A percentile compares a stretch with the other conserved stretches of the same genome.
Evolutionary conservation across 306 rosid species (phyloP).

Genomic region (Quercus wislizeni): DNA sequence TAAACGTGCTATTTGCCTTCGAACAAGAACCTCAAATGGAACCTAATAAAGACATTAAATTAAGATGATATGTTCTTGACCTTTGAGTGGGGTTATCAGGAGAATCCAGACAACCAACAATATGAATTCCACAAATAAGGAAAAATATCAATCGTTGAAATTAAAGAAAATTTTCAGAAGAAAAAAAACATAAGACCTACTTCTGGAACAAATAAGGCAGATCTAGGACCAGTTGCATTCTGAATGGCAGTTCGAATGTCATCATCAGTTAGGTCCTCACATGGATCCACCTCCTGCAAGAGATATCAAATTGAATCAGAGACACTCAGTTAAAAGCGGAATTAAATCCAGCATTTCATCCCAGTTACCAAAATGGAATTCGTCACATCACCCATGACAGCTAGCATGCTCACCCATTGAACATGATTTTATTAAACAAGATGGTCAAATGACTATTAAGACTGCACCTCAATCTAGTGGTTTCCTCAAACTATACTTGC

Average conservation of each 20-base stretch:
- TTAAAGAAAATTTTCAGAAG: not conserved
- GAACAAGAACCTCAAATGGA: constrained; percentile 92
- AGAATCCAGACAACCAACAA: not conserved
- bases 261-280: constrained; percentile 95
- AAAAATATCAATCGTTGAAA: constrained; percentile 6
- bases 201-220: constrained; percentile 95
- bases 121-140: not conserved
- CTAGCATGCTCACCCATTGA: not conserved
- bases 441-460: not conserved
- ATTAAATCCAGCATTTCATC: not conserved
- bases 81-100: not conserved
- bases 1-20: constrained; percentile 90
- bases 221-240: constrained; percentile 95
- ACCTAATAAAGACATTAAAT: constrained; percentile 50
- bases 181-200: constrained; percentile 46
- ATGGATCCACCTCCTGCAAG: constrained; percentile 99
- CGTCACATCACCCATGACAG: not conserved
- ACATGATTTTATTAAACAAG: not conserved
- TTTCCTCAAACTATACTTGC: not conserved
- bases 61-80: not conserved
- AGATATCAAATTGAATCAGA: constrained; percentile 20
- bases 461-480: not conserved
- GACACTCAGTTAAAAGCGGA: constrained; percentile 10
- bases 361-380: constrained; percentile 4
- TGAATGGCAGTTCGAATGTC: constrained; percentile 98